Base-by-base conservation (phyloP, 192 early-diverging fungal species). In the Entomortierella lignicola region DNA sequence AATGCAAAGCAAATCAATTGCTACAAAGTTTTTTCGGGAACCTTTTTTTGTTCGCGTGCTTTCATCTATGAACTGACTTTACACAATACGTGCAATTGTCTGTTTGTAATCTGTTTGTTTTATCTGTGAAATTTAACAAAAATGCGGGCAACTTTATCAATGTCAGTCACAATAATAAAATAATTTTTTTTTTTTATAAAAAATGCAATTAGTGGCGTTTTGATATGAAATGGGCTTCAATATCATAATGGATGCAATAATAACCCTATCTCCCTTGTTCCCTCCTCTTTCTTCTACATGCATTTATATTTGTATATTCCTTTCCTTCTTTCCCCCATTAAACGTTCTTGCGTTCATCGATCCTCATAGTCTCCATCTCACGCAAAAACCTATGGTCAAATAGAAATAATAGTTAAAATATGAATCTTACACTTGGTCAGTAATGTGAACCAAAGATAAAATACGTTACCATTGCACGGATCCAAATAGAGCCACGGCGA, bases 341-440 rank as follows among this genome's bases (percentile, higher is more conserved):
- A 3, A 26, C 62, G 31, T 69, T 63, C 75, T 79, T 79, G 48
- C 26, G 37, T 52, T 79, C 67, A 6, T 69, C 67, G 31, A 70
- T 66, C 50, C 52, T 79, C 66, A 70, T 70, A 17, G 68, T 79
- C 43, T 79, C 75, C 75, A 79, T 79, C 63, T 79, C 75, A 18
- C 75, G 75, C 31, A 79, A 30, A 39, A 79, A 79, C 75, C 75
- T 79, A 66, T 43, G 18, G 13, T 37, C 44, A 37, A 59, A 59
- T 7, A 48, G 55, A 23, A 8, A 34, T 32, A 7, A 59, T 3
- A 44, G 39, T n/a, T n/a, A n/a, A n/a, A n/a, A n/a, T n/a, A n/a
- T n/a, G n/a, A n/a, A n/a, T n/a, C n/a, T n/a, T n/a, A n/a, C n/a
- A n/a, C n/a, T n/a, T n/a, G n/a, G n/a, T n/a, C n/a, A 4, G 25